Evolutionary conservation across 2,329 filamentous ascomycete genomes (phyloP).

Genomic region (Xylariaceae sp.): DNA sequence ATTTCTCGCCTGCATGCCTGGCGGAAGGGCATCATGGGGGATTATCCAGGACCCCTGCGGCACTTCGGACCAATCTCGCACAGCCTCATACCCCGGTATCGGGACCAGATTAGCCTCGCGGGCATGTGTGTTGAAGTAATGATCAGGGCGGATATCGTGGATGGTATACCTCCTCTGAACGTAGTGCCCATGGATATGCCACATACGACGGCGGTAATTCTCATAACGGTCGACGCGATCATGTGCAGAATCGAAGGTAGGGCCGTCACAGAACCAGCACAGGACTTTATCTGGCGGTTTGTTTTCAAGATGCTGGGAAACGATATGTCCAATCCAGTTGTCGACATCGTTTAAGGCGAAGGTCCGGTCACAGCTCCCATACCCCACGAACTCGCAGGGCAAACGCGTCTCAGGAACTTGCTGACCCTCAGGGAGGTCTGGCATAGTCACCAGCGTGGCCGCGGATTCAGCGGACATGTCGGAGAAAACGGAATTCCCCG

Average conservation of each 20-base stretch:
- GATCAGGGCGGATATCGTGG: conserved; percentile 71
- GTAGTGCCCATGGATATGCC: conserved; percentile 48
- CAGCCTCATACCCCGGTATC: not conserved
- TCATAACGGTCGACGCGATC: conserved; percentile 5
- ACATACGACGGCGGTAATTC: conserved; percentile 43
- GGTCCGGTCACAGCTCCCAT: conserved; percentile 34
- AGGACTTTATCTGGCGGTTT: conserved; percentile 36
- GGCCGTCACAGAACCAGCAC: conserved; percentile 50
- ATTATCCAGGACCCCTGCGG: not conserved
- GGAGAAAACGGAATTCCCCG: not conserved
- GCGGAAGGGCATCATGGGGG: not conserved
- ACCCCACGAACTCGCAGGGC: conserved; percentile 44
- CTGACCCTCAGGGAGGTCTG: not conserved
- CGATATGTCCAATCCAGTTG: conserved; percentile 46
- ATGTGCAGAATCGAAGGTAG: conserved; percentile 30
- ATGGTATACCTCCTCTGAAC: conserved; percentile 20
- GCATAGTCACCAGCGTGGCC: not conserved
- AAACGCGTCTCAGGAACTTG: conserved; percentile 24
- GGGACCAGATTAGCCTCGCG: conserved; percentile 12
- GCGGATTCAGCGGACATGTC: not conserved
- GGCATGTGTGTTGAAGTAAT: conserved; percentile 77
- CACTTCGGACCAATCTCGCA: conserved; percentile 14
- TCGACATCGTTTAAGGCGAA: conserved; percentile 39
- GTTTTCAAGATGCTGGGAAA: conserved; percentile 34
- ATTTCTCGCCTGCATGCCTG: not conserved